Base-by-base conservation (phyloP, 2,329 filamentous ascomycete species). In the Exserohilum turcica region DNA sequence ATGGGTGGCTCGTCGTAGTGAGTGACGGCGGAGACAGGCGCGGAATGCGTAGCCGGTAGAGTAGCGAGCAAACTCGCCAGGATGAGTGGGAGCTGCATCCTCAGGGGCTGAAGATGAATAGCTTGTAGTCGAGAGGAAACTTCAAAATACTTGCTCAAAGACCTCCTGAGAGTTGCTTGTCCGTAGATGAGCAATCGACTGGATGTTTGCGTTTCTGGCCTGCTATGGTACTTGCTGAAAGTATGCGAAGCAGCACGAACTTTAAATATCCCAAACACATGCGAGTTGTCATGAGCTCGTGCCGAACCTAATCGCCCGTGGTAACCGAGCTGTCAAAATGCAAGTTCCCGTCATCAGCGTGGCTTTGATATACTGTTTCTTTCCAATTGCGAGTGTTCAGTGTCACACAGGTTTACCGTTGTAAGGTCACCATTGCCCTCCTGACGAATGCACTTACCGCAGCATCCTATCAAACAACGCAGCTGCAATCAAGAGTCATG, bases 321-420 rank as follows among this genome's bases (percentile, higher is more conserved):
- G 40, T 45, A 47, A 52, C 51, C 58, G 29, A 62, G 53, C 52
- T 65, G 60, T 62, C 58, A 63, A 54, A 49, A 59, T 59, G 53
- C 51, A 56, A 35, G 44, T 39, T 52, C 33, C 53, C 56, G 54
- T 48, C 45, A n/a, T 45, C 48, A 60, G 56, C 60, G 29, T 62
- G 60, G 58, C 52, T 35, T 47, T 54, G 12, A 57, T 57, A 43
- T 38, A n/a, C 15, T 33, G 3, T 19, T 6, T n/a, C 9, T 36
- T 52, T 18, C 58, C 40, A 18, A 39, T 46, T 43, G 31, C n/a
- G 43, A 44, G 8, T 31, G 40, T 43, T 27, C 16, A 43, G 24
- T 7, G 52, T 55, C 24, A 28, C 27, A 61, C 60, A 54, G 6
- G 8, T n/a, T 32, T 36, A 43, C 24, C 21, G 28, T 37, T 36